Percentiles rank a stretch among this genome's conserved stretches.
These are phyloP conservation scores for Litchi chinensis DNA, from an alignment of 345 rosid genomes.

Conservation along the genomic window DNA sequence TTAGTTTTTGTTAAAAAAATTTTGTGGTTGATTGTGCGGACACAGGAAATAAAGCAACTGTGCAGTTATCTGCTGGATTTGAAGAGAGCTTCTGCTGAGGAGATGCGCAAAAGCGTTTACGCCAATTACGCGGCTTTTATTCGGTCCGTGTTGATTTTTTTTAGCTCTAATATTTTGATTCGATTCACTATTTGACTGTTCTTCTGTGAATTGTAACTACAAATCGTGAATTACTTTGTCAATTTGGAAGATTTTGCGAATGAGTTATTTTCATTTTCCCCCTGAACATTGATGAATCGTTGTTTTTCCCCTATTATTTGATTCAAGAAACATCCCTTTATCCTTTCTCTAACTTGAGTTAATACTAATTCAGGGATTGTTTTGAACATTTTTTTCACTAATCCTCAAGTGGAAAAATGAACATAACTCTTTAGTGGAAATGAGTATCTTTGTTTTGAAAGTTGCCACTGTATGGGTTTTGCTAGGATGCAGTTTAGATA, in stretches of 20 bases:
- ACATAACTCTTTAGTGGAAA: too few relatives aligned
- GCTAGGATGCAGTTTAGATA: too few relatives aligned
- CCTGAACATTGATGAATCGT: too few relatives aligned
- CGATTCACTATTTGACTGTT: neutral
- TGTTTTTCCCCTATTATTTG: too few relatives aligned
- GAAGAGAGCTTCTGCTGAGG: constrained; percentile 98
- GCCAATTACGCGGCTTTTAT: constrained; percentile 98
- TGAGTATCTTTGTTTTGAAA: too few relatives aligned
- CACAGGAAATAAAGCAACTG: constrained; percentile 86
- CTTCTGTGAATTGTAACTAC: neutral
- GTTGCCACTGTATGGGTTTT: too few relatives aligned
- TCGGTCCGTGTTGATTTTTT: constrained; percentile 47
- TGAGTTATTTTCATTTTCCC: too few relatives aligned
- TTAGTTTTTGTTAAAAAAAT: neutral
- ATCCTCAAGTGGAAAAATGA: too few relatives aligned
- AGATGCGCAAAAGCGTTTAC: constrained; percentile 96
- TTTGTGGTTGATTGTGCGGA: neutral
- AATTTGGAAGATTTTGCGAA: neutral
- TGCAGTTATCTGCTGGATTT: constrained; percentile 84
- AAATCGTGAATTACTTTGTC: neutral
- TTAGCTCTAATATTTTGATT: neutral
- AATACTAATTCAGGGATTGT: too few relatives aligned
- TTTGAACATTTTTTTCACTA: too few relatives aligned
- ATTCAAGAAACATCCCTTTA: too few relatives aligned
- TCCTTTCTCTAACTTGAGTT: too few relatives aligned